Evolutionary conservation across 164 flowering plant species (phyloP).

Genomic region (Dillenia turbinata): DNA sequence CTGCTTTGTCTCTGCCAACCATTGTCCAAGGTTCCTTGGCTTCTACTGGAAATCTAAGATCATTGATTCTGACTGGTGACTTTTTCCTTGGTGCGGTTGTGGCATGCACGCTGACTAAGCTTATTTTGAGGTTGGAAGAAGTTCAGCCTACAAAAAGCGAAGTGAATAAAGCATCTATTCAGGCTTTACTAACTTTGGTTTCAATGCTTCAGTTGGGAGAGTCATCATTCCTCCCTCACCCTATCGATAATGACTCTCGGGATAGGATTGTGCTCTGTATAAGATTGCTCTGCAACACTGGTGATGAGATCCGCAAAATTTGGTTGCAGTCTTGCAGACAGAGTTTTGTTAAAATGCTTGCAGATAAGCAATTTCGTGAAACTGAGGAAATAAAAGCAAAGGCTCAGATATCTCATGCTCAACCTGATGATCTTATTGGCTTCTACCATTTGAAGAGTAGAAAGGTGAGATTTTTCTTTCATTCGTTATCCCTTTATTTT

Average conservation of each 20-base stretch:
- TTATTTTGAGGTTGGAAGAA: conserved; percentile 80
- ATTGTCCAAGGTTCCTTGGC: conserved; percentile 72
- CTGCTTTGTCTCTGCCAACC: conserved; percentile 73
- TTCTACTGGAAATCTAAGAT: conserved; percentile 77
- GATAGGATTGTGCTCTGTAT: conserved; percentile 84
- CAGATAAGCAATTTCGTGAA: conserved; percentile 86
- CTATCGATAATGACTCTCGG: conserved; percentile 86
- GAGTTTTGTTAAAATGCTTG: conserved; percentile 92
- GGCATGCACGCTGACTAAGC: conserved; percentile 84
- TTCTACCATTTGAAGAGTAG: conserved; percentile 96
- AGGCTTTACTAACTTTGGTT: conserved; percentile 70
- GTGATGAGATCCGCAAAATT: conserved; percentile 69
- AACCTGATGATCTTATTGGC: conserved; percentile 96
- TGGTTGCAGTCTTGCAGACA: conserved; percentile 88
- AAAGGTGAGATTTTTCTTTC: conserved; percentile 80
- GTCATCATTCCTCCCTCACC: conserved; percentile 76
- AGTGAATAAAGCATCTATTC: conserved; percentile 62
- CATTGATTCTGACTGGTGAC: conserved; percentile 82
- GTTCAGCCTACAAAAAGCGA: conserved; percentile 82
- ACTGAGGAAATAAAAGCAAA: conserved; percentile 86
- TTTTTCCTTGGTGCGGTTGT: conserved; percentile 92
- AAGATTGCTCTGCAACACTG: conserved; percentile 73
- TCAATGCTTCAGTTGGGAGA: conserved; percentile 89
- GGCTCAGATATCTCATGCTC: conserved; percentile 80
- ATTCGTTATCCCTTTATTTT: no score